A percentile compares a stretch with the other conserved stretches of the same genome.
Conservation (phyloP, 2,329 filamentous ascomycete species). For the Stagonosporopsis vannaccii region DNA sequence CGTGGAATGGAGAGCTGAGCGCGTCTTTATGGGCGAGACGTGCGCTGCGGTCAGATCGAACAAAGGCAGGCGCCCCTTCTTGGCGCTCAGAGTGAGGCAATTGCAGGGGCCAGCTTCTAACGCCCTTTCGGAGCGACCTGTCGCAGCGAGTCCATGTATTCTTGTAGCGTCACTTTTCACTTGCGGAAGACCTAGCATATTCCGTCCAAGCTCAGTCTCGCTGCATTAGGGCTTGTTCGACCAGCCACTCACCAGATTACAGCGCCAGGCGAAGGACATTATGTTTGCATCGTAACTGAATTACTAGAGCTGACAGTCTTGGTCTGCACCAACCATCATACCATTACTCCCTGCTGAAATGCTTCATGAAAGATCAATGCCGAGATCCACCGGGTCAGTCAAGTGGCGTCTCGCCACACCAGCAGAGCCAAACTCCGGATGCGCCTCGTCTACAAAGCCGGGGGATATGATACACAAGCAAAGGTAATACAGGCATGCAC, state of each 20-base stretch:
- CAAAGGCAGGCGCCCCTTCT: conserved; percentile 17
- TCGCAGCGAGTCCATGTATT: conserved; percentile 8
- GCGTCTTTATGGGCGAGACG: conserved; percentile 9
- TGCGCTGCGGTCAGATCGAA: conserved; percentile 13
- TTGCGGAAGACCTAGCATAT: neutral
- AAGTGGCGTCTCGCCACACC: conserved; percentile 9
- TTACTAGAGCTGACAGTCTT: conserved; percentile 16
- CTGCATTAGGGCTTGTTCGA: neutral
- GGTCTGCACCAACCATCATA: conserved; percentile 3
- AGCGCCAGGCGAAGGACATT: neutral
- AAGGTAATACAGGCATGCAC: conserved; percentile 28
- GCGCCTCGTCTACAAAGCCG: conserved; percentile 16
- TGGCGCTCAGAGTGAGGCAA: conserved; percentile 15
- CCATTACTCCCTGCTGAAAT: conserved; percentile 31
- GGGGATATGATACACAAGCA: conserved; percentile 30
- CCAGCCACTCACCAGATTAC: neutral
- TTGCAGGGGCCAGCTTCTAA: conserved; percentile 8
- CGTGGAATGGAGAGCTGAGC: conserved; percentile 2
- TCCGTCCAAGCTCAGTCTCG: neutral
- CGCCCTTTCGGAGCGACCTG: conserved; percentile 7
- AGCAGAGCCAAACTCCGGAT: conserved; percentile 25
- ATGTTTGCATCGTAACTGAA: conserved; percentile 5
- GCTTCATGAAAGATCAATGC: conserved; percentile 22
- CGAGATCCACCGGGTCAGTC: conserved; percentile 11
- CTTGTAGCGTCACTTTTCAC: conserved; percentile 1